A percentile compares a stretch with the other conserved stretches of the same genome.
Conservation (phyloP, 179 eudicot species). For the Beta corolliflora region DNA sequence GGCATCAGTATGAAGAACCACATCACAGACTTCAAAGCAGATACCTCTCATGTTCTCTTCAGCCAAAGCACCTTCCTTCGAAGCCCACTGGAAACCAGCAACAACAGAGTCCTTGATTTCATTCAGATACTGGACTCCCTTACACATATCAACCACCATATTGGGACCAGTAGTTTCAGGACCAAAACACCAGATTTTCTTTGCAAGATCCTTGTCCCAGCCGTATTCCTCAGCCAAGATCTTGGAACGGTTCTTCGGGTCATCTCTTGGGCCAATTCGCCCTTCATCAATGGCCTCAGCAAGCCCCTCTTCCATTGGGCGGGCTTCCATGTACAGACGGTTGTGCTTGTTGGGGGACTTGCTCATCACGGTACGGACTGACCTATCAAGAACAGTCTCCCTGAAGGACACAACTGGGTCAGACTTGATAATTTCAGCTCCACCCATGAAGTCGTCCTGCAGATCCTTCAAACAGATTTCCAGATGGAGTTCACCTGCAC, state of each 20-base stretch:
- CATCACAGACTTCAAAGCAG: slow-evolving; percentile 29
- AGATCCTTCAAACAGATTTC: slow-evolving; percentile 33
- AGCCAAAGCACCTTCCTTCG: slow-evolving; percentile 32
- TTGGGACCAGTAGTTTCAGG: slow-evolving; percentile 32
- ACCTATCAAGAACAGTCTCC: slow-evolving; percentile 25
- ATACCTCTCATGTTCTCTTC: slow-evolving; percentile 36
- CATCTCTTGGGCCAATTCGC: slow-evolving; percentile 34
- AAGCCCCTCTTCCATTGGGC: slow-evolving; percentile 31
- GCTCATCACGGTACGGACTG: slow-evolving; percentile 28
- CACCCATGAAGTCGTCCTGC: slow-evolving; percentile 35
- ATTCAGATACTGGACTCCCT: slow-evolving; percentile 33
- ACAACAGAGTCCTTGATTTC: slow-evolving; percentile 36
- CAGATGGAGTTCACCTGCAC: slow-evolving; percentile 34
- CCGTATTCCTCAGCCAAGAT: slow-evolving; percentile 28
- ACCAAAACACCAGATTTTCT: slow-evolving; percentile 36
- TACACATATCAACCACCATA: slow-evolving; percentile 36
- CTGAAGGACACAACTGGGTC: slow-evolving; percentile 34
- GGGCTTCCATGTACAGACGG: slow-evolving; percentile 35
- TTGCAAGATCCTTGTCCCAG: slow-evolving; percentile 34
- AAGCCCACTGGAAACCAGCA: slow-evolving; percentile 36
- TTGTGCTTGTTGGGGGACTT: slow-evolving; percentile 35
- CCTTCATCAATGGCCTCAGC: slow-evolving; percentile 33
- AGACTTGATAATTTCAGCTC: slow-evolving; percentile 30
- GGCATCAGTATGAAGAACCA: slow-evolving; percentile 31
- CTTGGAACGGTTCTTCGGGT: slow-evolving; percentile 29